Base-by-base conservation (phyloP, 2,329 filamentous ascomycete species). In the Aplosporella prunicola region DNA sequence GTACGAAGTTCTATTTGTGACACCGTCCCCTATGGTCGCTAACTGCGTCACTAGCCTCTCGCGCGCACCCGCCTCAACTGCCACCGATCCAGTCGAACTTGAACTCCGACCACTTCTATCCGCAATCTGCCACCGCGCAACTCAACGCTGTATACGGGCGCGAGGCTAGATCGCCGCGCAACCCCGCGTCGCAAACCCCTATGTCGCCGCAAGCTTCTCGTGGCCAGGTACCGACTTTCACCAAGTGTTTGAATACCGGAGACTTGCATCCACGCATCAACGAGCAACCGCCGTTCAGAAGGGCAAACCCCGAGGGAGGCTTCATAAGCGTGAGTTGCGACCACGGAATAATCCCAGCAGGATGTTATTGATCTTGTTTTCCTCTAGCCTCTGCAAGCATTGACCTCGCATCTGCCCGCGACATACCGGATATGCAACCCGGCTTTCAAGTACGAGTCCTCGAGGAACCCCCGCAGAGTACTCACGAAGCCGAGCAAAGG, bases 381-480 rank as follows among this genome's bases (percentile, higher is more conserved):
- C 13, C 9, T 22, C n/a, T 56, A 93, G 86, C 91, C 91, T 32
- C 72, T 98, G 33, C 89, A 96, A 80, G 89, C 91, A 32, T 72
- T 98, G 43, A 98, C 91, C 2, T 82, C 83, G 26, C 88, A 96
- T 52, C 71, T 98, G 14, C 89, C 91, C 11, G 82, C 88, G 5
- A 96, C 91, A 2, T 98, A 98, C 66, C 82, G 91, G 51, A 96
- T 98, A 60, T 98, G 91, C 69, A 98, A 98, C 58, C 88, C 88
- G 3, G 80, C 76, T 52, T 98, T 98, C 72, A 95, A 98, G 67
- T 98, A 98, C 64, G 91, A 98, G 59, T 95, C 91, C 11, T 95
- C 91, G 37, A 78, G 91, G 47, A 98, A 98, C 56, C 91, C 91
- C 25, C 82, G 91, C 44, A 77, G 91, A 59, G 91, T 98, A 33